A percentile compares a stretch with the other conserved stretches of the same genome.
phyloP scores from a whole-genome alignment of 2,329 filamentous ascomycete species.

The Fusarium camptoceras region DNA sequence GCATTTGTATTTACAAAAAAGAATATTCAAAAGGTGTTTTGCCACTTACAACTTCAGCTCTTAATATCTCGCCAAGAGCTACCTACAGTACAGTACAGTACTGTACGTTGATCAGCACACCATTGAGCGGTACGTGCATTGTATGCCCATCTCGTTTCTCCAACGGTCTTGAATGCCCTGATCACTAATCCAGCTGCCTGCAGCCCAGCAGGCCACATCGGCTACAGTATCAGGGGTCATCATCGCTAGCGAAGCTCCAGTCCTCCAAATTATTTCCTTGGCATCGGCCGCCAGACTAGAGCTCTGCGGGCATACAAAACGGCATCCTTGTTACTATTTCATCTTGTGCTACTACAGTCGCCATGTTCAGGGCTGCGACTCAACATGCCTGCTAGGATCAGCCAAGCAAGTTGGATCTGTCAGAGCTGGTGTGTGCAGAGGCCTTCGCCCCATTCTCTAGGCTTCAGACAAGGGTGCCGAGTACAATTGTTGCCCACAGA shows the following conservation, averaged over 20 bases:
- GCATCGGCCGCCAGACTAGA: conserved; percentile 33
- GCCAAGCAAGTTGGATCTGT: conserved; percentile 32
- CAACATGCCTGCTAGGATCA: conserved; percentile 42
- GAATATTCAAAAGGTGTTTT: background rate
- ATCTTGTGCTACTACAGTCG: conserved; percentile 40
- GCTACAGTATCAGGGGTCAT: conserved; percentile 28
- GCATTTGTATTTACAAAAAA: background rate
- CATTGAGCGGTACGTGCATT: conserved; percentile 38
- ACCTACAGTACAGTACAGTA: background rate
- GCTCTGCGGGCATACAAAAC: conserved; percentile 3
- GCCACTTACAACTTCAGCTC: conserved; percentile 3
- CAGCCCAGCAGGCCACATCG: conserved; percentile 30
- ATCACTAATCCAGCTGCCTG: conserved; percentile 44
- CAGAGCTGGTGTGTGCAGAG: conserved; percentile 32
- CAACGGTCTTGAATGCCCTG: conserved; percentile 26
- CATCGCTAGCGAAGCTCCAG: conserved; percentile 37
- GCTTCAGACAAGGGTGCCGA: conserved; percentile 18
- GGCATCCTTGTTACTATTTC: conserved; percentile 25
- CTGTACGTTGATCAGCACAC: conserved; percentile 15
- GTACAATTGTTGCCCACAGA: conserved; percentile 35
- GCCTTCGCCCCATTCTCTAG: conserved; percentile 23
- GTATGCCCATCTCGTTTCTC: conserved; percentile 19
- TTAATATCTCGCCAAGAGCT: conserved; percentile 3
- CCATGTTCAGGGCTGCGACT: conserved; percentile 37
- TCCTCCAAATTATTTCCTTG: conserved; percentile 33